A percentile compares a stretch with the other conserved stretches of the same genome.
Evolutionary conservation across 768 basidiomycete species (phyloP).

Genomic region (Mycena olivaceomarginata): DNA sequence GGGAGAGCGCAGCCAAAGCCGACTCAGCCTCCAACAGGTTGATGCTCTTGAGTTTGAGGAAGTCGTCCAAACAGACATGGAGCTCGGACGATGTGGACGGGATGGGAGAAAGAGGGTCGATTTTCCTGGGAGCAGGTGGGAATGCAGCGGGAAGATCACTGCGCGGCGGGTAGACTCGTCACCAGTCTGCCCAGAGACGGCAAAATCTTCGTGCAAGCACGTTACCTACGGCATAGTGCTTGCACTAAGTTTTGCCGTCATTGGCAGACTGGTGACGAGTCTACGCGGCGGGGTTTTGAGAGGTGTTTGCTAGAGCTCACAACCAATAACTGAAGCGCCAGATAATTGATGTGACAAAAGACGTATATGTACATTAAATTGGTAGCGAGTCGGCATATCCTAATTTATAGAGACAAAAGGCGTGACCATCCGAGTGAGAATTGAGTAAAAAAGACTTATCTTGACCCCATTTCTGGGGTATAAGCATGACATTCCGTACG

Average conservation of each 20-base stretch:
- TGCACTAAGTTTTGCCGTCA: too few relatives aligned
- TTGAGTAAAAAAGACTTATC: constrained; percentile 36
- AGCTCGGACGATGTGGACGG: background rate
- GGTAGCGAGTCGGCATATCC: too few relatives aligned
- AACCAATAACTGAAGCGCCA: too few relatives aligned
- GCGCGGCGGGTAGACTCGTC: too few relatives aligned
- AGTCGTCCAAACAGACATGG: constrained; percentile 6
- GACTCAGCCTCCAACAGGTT: background rate
- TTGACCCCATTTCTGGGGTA: constrained; percentile 30
- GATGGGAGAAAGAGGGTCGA: background rate
- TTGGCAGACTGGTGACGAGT: too few relatives aligned
- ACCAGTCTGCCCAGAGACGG: too few relatives aligned
- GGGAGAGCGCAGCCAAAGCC: background rate
- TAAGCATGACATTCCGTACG: constrained; percentile 37
- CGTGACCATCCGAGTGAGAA: constrained; percentile 44
- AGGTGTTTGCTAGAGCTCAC: too few relatives aligned
- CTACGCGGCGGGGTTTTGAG: too few relatives aligned
- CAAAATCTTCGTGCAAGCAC: too few relatives aligned
- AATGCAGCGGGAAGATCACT: constrained; percentile 8
- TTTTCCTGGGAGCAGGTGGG: background rate
- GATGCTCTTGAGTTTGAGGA: background rate
- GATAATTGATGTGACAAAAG: too few relatives aligned
- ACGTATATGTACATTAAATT: too few relatives aligned
- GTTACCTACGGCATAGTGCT: too few relatives aligned
- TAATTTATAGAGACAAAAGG: constrained; percentile 46